A percentile compares a stretch with the other conserved stretches of the same genome.
These are phyloP conservation scores for Hebeloma cylindrosporum DNA, from an alignment of 768 basidiomycete genomes.

Conservation along the genomic window DNA sequence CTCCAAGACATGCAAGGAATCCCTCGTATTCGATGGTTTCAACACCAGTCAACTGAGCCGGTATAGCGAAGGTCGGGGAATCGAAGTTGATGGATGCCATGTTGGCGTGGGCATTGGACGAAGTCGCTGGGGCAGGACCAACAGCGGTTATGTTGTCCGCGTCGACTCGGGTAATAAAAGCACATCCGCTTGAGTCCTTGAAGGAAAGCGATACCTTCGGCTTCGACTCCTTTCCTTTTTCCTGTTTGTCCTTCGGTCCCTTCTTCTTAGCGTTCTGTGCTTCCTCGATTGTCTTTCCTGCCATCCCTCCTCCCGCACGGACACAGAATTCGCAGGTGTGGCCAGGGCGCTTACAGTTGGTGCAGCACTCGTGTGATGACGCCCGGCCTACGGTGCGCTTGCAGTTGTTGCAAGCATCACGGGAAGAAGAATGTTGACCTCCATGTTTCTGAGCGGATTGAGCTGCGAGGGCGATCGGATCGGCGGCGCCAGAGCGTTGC, in stretches of 20 bases:
- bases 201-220: background rate
- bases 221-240: background rate
- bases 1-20: slow-evolving; percentile 2
- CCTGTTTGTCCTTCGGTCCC: background rate
- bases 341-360: slow-evolving; percentile 9
- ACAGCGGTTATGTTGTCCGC: too few relatives aligned
- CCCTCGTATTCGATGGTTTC: slow-evolving; percentile 10
- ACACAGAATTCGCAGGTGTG: slow-evolving; percentile 24
- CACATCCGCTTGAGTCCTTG: slow-evolving; percentile 4
- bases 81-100: background rate
- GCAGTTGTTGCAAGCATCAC: slow-evolving; percentile 3
- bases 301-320: slow-evolving; percentile 25
- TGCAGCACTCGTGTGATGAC: too few relatives aligned
- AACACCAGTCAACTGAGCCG: background rate
- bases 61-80: background rate
- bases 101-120: too few relatives aligned
- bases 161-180: slow-evolving; percentile 1
- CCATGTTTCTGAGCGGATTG: too few relatives aligned
- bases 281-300: slow-evolving; percentile 24
- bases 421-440: too few relatives aligned
- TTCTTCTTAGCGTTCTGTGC: slow-evolving; percentile 5
- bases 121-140: background rate
- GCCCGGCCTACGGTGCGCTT: too few relatives aligned
- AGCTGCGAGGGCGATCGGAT: background rate
- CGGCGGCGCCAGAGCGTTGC: background rate